Evolutionary conservation across 2,329 filamentous ascomycete species (phyloP).

Genomic region (Aureobasidium sp.): DNA sequence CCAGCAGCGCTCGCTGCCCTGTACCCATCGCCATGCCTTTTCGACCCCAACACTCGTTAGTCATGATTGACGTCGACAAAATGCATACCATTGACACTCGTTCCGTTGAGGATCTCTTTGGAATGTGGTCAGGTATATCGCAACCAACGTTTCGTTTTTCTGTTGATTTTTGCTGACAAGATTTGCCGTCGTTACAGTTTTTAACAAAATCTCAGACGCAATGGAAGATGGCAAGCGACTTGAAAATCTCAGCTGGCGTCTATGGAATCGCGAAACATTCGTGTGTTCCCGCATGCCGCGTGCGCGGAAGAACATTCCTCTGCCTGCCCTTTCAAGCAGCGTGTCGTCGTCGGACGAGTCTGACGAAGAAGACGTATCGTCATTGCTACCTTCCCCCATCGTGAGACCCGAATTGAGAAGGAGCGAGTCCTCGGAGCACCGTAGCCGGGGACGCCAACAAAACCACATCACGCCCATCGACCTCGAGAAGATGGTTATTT

Average conservation of each 20-base stretch:
- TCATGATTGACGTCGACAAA: constrained; percentile 84
- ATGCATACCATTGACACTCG: constrained; percentile 93
- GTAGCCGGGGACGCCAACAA: constrained; percentile 61
- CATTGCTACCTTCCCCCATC: constrained; percentile 38
- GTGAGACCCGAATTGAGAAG: constrained; percentile 58
- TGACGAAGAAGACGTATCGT: constrained; percentile 37
- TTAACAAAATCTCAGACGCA: constrained; percentile 88
- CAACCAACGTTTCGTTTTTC: not conserved
- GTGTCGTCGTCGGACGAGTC: constrained; percentile 36
- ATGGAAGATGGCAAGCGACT: constrained; percentile 86
- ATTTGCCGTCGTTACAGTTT: constrained; percentile 42
- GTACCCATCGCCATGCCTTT: constrained; percentile 64
- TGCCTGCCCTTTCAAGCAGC: constrained; percentile 42
- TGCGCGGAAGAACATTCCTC: constrained; percentile 23
- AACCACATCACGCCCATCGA: constrained; percentile 90
- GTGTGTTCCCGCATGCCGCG: constrained; percentile 19
- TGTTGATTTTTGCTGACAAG: constrained; percentile 11
- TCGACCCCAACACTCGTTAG: constrained; percentile 72
- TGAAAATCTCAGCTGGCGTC: constrained; percentile 91
- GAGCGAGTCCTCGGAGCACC: constrained; percentile 62
- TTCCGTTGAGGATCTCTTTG: constrained; percentile 87
- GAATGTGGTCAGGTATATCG: constrained; percentile 85
- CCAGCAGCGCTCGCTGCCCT: constrained; percentile 8
- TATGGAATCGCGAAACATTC: constrained; percentile 78
- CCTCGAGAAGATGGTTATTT: constrained; percentile 87